These are phyloP conservation scores for Coemansia sp. DNA, from an alignment of 192 early-diverging fungal genomes.

Conservation along the genomic window DNA sequence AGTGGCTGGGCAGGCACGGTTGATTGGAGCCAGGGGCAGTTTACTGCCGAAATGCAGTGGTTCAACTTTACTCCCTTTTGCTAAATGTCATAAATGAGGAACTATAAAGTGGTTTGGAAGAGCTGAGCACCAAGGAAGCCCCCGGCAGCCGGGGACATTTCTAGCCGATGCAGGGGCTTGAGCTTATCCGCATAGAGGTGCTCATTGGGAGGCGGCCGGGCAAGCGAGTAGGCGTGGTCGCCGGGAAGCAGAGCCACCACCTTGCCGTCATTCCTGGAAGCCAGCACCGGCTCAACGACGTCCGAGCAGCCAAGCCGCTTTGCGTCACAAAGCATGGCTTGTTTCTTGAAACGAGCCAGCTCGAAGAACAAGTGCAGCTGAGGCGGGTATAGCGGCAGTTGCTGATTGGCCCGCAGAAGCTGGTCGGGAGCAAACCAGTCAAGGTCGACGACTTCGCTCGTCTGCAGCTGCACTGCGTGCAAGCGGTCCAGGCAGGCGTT, in stretches of 20 bases:
- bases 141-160: constrained; percentile 15
- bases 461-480: constrained; percentile 9
- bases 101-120: no score
- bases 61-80: constrained; percentile 34
- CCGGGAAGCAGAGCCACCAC: constrained; percentile 43
- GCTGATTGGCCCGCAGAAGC: constrained; percentile 53
- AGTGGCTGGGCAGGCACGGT: constrained; percentile 51
- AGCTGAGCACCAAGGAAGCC: constrained; percentile 27
- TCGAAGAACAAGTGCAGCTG: constrained; percentile 62
- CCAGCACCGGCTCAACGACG: constrained; percentile 31
- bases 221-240: constrained; percentile 26
- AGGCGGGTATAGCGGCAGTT: constrained; percentile 61
- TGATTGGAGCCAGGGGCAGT: constrained; percentile 39
- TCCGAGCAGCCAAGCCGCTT: no score
- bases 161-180: constrained; percentile 23
- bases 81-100: no score
- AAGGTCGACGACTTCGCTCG: constrained; percentile 57
- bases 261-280: constrained; percentile 21
- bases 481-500: constrained; percentile 12
- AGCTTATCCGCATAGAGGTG: no score
- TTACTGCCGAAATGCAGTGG: constrained; percentile 41
- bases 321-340: no score
- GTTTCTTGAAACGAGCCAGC: constrained; percentile 34
- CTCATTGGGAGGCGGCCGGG: background rate
- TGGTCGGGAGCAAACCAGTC: constrained; percentile 70